Base-by-base conservation (phyloP, 495 filamentous ascomycete species). In the Penicillium tannophilum region DNA sequence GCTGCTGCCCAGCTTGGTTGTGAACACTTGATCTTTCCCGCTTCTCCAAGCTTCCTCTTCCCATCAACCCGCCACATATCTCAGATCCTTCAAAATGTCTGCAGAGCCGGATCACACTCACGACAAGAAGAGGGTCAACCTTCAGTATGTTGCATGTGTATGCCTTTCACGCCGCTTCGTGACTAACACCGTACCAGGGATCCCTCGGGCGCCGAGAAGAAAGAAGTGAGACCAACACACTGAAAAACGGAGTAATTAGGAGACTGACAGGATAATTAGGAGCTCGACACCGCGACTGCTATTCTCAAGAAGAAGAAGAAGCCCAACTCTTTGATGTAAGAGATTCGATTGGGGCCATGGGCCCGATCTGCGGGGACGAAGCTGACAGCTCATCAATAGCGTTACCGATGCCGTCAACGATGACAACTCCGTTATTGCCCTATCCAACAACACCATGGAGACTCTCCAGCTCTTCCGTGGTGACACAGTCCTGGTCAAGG, bases 241-340 rank as follows among this genome's bases (percentile, higher is more conserved):
- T 31, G 48, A 39, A 52, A 36, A 54, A 57, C 43, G 50, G 33
- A 17, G 41, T 28, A n/a, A 41, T 39, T 43, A 51, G 58, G n/a
- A 57, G 64, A 63, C 72, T 79, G 61, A 77, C 64, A 36, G 19
- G 56, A 59, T 49, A 35, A 41, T 56, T 70, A 95, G 91, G 87
- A 88, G 61, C 89, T 97, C 68, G 93, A 96, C 66, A 93, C 90
- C 45, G 84, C 94, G n/a, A 98, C 95, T 17, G 94, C 94, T 63
- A 98, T 98, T 62, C 85, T 98, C 63, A 97, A 96, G 82, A 97
- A 97, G 84, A 98, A 98, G 87, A 98, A 98, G 92, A 98, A 98
- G 92, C 92, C 92, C 59, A 98, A 98, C 79, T 92, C 90, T 59
- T 77, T 98, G 76, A 96, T 98, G 91, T 93, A 83, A 68, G 89